Evolutionary conservation across 2,329 filamentous ascomycete genomes (phyloP).

Genomic region (Ophiostoma australiae): DNA sequence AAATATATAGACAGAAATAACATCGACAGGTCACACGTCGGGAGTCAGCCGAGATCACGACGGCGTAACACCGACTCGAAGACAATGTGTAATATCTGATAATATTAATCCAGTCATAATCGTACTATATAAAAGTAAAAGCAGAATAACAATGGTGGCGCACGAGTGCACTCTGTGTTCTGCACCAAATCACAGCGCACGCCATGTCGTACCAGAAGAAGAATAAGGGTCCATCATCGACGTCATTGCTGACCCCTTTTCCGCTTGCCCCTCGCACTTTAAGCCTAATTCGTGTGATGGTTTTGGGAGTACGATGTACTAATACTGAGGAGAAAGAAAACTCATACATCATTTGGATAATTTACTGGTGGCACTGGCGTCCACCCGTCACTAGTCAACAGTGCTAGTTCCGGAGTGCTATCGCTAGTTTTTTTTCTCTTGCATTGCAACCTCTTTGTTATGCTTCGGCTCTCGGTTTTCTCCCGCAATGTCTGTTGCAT

Average conservation of each 20-base stretch:
- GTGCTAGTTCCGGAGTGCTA: neutral
- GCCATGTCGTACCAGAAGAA: neutral
- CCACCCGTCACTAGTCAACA: neutral
- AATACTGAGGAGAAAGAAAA: neutral
- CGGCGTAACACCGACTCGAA: constrained; percentile 2
- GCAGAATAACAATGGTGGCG: no score
- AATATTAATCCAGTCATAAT: no score
- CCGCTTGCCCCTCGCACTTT: neutral
- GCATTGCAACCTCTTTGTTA: neutral
- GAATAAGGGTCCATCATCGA: constrained; percentile 13
- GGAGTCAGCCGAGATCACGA: constrained; percentile 3
- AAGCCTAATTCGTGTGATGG: neutral
- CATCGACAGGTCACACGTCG: neutral
- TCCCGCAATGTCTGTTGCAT: constrained; percentile 4
- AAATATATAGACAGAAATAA: neutral
- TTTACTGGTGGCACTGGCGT: neutral
- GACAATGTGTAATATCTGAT: neutral
- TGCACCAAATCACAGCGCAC: neutral
- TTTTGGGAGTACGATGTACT: neutral
- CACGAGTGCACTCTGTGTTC: neutral
- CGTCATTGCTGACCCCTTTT: constrained; percentile 11
- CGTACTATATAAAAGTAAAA: no score
- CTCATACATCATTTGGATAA: no score
- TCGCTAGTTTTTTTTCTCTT: neutral
- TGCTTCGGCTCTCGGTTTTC: neutral